Evolutionary conservation across 495 filamentous ascomycete genomes (phyloP), one percentile per base, ranked within the genome.

Genomic region (Cercophora scortea): DNA sequence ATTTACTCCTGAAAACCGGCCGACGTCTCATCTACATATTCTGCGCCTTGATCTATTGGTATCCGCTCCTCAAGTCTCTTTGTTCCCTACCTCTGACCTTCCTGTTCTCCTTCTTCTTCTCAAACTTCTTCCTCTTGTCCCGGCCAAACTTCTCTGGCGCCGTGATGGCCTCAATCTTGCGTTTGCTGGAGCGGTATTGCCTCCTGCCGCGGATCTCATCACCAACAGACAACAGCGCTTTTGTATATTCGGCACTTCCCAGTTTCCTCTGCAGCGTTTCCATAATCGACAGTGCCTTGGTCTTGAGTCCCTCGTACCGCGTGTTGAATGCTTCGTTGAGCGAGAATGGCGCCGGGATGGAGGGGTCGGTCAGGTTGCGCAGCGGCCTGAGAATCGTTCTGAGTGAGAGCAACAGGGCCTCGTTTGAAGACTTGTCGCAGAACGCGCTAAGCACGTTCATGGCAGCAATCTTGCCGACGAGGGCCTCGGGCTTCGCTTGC

Each of bases 51-150:
- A 7, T 17, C 40, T 50, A 49, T 42, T 53, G 53, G 47, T 56
- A 61, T 16, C 39, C 52, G 49, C 42, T 53, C 74, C 92, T 82
- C 66, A 74, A 71, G 47, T 82, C 82, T 63, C 83, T 80, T 67
- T 86, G 77, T 67, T 85, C 82, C 58, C 67, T 61, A 0, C 85
- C 82, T 68, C 78, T 88, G 68, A 86, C 88, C 71, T 87, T 92
- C 64, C 87, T 80, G 71, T 81, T 84, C 57, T 81, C 86, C 67
- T 83, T 90, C 78, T 92, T 90, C 72, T 82, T 84, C 59, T 91
- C 90, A 52, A 85, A 82, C 72, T 86, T 92, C 69, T 83, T 86
- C 69, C 79, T 82, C 83, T 97, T 98, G 58, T 85, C 82, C 61
- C 75, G 75, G 10, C 83, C 88, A 52, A 79, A 79, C 58, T 75